Evolutionary conservation across 75 land plant genomes (phyloP).

Genomic region (Chamaecyparis obtusa): DNA sequence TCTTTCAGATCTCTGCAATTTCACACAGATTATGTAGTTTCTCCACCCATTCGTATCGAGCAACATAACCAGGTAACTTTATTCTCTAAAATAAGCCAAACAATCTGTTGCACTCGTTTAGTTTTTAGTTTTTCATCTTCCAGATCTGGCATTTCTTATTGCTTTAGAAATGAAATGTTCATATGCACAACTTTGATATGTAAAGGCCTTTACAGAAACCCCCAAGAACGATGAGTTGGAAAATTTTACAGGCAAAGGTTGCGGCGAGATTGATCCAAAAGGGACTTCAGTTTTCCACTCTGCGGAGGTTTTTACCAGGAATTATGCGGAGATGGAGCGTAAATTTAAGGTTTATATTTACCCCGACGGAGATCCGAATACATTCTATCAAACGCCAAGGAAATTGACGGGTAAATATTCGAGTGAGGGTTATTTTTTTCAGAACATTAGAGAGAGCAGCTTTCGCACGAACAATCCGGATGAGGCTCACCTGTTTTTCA

Average conservation of each 20-base stretch:
- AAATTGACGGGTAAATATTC: conserved; percentile 91
- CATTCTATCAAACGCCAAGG: conserved; percentile 83
- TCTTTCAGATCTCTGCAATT: conserved; percentile 44
- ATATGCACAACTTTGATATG: conserved; percentile 6
- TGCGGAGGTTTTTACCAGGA: conserved; percentile 36
- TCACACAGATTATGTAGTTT: conserved; percentile 5
- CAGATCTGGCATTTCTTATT: not conserved
- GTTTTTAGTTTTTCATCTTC: not conserved
- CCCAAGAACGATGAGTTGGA: not conserved
- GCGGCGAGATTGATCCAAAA: conserved; percentile 1
- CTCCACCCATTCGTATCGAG: conserved; percentile 9
- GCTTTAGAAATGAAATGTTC: conserved; percentile 5
- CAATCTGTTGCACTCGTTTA: not conserved
- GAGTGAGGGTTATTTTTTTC: conserved; percentile 93
- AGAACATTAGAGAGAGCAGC: conserved; percentile 74
- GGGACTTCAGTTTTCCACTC: conserved; percentile 32
- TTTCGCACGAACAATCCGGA: conserved; percentile 71
- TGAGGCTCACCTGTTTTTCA: conserved; percentile 76
- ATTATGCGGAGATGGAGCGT: conserved; percentile 59
- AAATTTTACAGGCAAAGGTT: not conserved
- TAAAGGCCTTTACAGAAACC: conserved; percentile 10
- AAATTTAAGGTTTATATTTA: conserved; percentile 70
- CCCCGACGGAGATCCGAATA: conserved; percentile 81
- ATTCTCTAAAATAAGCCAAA: no score
- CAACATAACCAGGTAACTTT: not conserved